Conservation (phyloP, 495 filamentous ascomycete species). For the Penicillium verhagenii region DNA sequence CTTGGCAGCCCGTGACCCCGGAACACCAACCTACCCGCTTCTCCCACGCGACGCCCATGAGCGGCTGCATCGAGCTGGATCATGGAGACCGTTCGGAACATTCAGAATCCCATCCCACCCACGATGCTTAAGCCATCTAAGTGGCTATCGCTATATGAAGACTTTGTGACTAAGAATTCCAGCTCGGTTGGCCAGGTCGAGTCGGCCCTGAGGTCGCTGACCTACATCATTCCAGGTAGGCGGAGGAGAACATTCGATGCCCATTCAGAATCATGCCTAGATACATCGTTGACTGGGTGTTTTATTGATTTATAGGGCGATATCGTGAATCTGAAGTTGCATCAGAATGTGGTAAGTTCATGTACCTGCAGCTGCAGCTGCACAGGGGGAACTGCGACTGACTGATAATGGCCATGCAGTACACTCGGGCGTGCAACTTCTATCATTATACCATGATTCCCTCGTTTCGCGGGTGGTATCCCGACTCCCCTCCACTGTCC, state of each 20-base stretch:
- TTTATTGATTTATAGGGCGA: constrained; percentile 55
- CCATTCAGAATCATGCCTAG: neutral
- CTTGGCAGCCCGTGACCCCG: constrained; percentile 24
- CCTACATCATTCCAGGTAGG: constrained; percentile 90
- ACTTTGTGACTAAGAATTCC: constrained; percentile 92
- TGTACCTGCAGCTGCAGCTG: neutral
- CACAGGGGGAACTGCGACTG: neutral
- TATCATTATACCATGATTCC: constrained; percentile 92
- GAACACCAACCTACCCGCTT: constrained; percentile 1
- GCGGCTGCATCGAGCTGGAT: constrained; percentile 7
- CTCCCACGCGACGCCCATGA: constrained; percentile 8
- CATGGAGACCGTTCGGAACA: constrained; percentile 37
- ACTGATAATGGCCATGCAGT: constrained; percentile 41
- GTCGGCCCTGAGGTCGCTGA: constrained; percentile 83
- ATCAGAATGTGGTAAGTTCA: constrained; percentile 71
- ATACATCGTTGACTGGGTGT: neutral
- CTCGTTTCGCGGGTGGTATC: constrained; percentile 69
- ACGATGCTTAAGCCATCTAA: constrained; percentile 60
- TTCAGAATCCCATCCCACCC: constrained; percentile 29
- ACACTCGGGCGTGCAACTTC: constrained; percentile 81
- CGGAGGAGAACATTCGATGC: neutral
- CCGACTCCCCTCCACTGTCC: constrained; percentile 43
- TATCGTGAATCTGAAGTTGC: constrained; percentile 92
- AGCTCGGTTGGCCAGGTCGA: constrained; percentile 91
- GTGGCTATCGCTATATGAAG: constrained; percentile 78